These are phyloP conservation scores for Herpetomonas tarakana DNA, from an alignment of 208 protist genomes.

Conservation along the genomic window DNA sequence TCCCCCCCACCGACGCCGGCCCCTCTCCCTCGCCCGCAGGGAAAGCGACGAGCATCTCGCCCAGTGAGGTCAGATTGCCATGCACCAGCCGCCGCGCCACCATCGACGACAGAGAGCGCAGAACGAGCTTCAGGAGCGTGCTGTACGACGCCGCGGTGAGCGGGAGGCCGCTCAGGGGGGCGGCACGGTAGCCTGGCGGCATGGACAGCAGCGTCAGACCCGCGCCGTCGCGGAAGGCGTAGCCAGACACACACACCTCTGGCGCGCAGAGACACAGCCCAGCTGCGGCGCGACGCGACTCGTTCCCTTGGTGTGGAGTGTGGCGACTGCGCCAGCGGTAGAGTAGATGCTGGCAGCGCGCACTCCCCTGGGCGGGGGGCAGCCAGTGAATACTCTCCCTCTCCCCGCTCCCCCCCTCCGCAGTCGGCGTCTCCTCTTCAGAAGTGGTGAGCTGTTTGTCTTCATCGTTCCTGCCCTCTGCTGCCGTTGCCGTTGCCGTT, in stretches of 20 bases:
- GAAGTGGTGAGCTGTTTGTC: conserved; percentile 5
- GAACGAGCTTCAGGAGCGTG: conserved; percentile 45
- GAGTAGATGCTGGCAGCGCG: conserved; percentile 31
- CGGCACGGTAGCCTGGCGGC: conserved; percentile 34
- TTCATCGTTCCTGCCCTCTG: too few species aligned
- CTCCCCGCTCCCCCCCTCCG: not conserved
- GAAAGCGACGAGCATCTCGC: conserved; percentile 59
- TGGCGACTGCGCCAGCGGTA: conserved; percentile 59
- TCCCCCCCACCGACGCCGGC: not conserved
- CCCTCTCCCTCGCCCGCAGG: conserved; percentile 5
- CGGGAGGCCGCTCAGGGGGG: conserved; percentile 53
- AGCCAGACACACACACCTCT: conserved; percentile 36
- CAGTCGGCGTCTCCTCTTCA: not conserved
- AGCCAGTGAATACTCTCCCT: not conserved
- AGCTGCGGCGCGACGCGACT: conserved; percentile 57
- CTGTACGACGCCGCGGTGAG: conserved; percentile 45
- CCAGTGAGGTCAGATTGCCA: conserved; percentile 49
- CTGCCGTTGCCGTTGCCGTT: too few species aligned
- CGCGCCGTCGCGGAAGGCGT: conserved; percentile 42
- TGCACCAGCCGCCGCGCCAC: conserved; percentile 72
- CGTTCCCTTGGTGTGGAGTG: conserved; percentile 33
- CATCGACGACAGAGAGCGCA: conserved; percentile 54
- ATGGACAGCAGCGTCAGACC: conserved; percentile 64
- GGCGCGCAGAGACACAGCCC: conserved; percentile 50
- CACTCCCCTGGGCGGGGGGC: not conserved